Base-by-base conservation (phyloP, 495 filamentous ascomycete genomes). In the Tricharina praecox region DNA sequence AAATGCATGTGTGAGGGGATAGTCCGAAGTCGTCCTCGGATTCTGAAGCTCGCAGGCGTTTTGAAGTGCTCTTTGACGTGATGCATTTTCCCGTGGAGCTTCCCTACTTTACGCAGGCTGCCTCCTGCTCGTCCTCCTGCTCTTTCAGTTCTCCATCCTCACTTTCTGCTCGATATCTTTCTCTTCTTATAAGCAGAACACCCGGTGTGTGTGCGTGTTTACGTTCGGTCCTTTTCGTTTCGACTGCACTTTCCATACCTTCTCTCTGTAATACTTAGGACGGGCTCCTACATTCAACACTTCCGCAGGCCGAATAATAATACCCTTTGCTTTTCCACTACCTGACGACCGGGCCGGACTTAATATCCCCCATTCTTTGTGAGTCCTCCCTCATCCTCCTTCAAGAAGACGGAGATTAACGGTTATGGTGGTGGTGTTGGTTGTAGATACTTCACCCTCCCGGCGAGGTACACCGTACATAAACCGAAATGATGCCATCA, bases 381-480 rank as follows among this genome's bases (percentile, higher is more conserved):
- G 28, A 32, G 13, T 32, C 13, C 28, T 13, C 28, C 28, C 28
- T 5, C 5, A 32, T 32, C 13, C n/a, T n/a, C n/a, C n/a, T n/a
- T n/a, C n/a, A n/a, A n/a, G n/a, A n/a, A n/a, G n/a, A n/a, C n/a
- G n/a, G n/a, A n/a, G 8, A 18, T 26, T 32, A 15, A n/a, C 13
- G 37, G 23, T 7, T 43, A 33, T 23, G n/a, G n/a, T n/a, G n/a
- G n/a, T n/a, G n/a, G n/a, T n/a, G n/a, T n/a, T n/a, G n/a, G n/a
- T n/a, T n/a, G 18, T 23, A 33, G 32, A 25, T 39, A 28, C 19
- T 47, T 47, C 45, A 23, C 42, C 55, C 55, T 58, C 55, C 55
- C 43, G 55, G 54, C 49, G 55, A 58, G 55, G 54, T 43, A 34
- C 15, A 45, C 37, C 20, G n/a, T n/a, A n/a, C n/a, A n/a, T n/a